Evolutionary conservation across 2,329 filamentous ascomycete species (phyloP).

Genomic region (Diaporthe citriasiana): DNA sequence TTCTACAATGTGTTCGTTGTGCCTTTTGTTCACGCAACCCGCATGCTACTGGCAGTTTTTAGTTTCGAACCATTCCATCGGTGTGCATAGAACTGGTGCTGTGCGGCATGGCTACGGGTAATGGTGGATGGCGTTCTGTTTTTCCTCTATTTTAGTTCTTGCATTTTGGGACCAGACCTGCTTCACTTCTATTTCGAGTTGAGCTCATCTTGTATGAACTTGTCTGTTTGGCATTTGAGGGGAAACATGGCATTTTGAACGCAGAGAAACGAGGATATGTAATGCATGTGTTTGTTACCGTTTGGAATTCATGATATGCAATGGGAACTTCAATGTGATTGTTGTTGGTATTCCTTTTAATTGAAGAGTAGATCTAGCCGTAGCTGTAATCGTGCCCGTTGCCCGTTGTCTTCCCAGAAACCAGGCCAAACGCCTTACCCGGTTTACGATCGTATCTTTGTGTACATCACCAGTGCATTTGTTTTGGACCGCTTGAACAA

Average conservation of each 20-base stretch:
- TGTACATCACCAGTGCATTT: background rate
- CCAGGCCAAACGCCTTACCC: background rate
- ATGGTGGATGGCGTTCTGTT: conserved; percentile 5
- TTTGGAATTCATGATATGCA: conserved; percentile 12
- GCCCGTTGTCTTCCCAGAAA: background rate
- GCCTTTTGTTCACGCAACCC: background rate
- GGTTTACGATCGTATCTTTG: background rate
- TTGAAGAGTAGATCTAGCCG: background rate
- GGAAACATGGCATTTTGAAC: background rate
- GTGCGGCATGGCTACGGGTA: conserved; percentile 28
- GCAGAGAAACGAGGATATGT: conserved; percentile 10
- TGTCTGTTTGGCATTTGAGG: conserved; percentile 18
- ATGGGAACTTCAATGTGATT: background rate
- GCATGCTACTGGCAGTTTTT: conserved; percentile 18
- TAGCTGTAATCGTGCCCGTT: too few relatives aligned
- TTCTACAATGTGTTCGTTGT: conserved; percentile 17
- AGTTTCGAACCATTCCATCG: background rate
- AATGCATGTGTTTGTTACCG: background rate
- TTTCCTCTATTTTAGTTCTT: background rate
- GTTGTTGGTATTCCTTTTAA: background rate
- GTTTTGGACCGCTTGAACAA: background rate
- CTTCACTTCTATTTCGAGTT: conserved; percentile 16
- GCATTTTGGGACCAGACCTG: background rate
- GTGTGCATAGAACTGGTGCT: conserved; percentile 25
- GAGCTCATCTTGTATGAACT: conserved; percentile 31